Percentiles rank a stretch among this genome's conserved stretches.
phyloP scores from a whole-genome alignment of 768 basidiomycete species.

The Lentinula sp. region DNA sequence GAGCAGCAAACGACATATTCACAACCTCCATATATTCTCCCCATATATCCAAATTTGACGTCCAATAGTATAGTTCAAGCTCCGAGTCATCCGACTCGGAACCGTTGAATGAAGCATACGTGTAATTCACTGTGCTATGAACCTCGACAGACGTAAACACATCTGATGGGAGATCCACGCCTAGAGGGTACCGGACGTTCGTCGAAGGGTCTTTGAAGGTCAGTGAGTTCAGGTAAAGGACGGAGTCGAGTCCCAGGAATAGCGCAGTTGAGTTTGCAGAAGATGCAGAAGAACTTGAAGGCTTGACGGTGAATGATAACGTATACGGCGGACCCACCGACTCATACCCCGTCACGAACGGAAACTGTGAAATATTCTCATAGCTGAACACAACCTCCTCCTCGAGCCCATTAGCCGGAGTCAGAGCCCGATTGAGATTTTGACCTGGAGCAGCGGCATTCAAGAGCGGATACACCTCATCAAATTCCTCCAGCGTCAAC shows the following conservation, averaged over 20 bases:
- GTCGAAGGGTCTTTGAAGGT: constrained; percentile 30
- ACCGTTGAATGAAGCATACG: constrained; percentile 24
- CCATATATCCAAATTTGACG: constrained; percentile 32
- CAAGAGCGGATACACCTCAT: constrained; percentile 25
- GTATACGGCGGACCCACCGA: constrained; percentile 40
- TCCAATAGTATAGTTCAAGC: constrained; percentile 23
- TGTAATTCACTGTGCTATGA: constrained; percentile 27
- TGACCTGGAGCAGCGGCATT: constrained; percentile 35
- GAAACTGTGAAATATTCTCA: constrained; percentile 11
- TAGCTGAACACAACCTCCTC: constrained; percentile 24
- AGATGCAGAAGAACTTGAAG: constrained; percentile 12
- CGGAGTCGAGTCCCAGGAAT: constrained; percentile 25
- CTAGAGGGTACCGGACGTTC: constrained; percentile 26
- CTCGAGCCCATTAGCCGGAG: constrained; percentile 12
- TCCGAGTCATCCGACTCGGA: neutral
- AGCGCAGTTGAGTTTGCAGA: neutral
- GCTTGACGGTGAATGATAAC: constrained; percentile 30
- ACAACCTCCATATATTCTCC: constrained; percentile 28
- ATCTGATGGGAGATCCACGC: constrained; percentile 19
- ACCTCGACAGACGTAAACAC: constrained; percentile 29
- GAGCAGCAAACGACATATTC: constrained; percentile 41
- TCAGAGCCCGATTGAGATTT: constrained; percentile 32
- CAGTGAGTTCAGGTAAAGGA: constrained; percentile 27
- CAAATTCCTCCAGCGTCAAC: constrained; percentile 28
- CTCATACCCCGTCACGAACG: constrained; percentile 21